Conservation (phyloP, 768 basidiomycete genomes). For the Pleurotus giganteus region DNA sequence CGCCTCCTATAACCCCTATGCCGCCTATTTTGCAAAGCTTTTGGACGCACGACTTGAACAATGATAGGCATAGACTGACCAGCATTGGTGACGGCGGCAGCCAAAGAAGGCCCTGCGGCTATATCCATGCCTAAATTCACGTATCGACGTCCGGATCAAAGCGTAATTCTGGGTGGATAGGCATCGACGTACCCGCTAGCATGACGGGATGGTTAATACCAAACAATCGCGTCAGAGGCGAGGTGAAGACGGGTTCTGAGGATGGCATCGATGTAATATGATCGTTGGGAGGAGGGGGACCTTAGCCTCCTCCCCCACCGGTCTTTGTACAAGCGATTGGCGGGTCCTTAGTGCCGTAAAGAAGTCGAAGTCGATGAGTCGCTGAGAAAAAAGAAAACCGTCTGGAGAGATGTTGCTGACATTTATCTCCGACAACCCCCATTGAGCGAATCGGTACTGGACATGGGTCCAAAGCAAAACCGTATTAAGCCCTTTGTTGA, state of each 20-base stretch:
- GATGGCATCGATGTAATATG: slow-evolving; percentile 49
- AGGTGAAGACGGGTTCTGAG: slow-evolving; percentile 61
- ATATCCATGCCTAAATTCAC: slow-evolving; percentile 66
- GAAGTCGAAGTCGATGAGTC: no score
- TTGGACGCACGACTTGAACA: no score
- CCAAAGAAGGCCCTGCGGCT: slow-evolving; percentile 80
- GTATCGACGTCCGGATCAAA: slow-evolving; percentile 1
- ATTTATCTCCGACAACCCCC: no score
- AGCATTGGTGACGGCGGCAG: slow-evolving; percentile 87
- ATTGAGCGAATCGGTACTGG: no score
- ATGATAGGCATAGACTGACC: slow-evolving; percentile 33
- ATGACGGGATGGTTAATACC: slow-evolving; percentile 80
- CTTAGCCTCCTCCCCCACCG: no score
- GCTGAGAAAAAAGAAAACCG: no score
- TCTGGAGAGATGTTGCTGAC: no score
- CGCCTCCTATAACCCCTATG: slow-evolving; percentile 84
- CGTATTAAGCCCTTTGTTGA: no score
- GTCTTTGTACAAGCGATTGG: no score
- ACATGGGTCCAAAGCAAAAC: no score
- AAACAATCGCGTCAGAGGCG: slow-evolving; percentile 74
- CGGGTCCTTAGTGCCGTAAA: not conserved
- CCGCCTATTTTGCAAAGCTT: slow-evolving; percentile 49
- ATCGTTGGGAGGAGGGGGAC: no score
- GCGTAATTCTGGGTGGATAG: slow-evolving; percentile 11
- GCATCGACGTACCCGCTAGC: slow-evolving; percentile 55